These are phyloP conservation scores for Microstegium vimineum DNA, from an alignment of 176 grass and related monocot species.

Conservation along the genomic window DNA sequence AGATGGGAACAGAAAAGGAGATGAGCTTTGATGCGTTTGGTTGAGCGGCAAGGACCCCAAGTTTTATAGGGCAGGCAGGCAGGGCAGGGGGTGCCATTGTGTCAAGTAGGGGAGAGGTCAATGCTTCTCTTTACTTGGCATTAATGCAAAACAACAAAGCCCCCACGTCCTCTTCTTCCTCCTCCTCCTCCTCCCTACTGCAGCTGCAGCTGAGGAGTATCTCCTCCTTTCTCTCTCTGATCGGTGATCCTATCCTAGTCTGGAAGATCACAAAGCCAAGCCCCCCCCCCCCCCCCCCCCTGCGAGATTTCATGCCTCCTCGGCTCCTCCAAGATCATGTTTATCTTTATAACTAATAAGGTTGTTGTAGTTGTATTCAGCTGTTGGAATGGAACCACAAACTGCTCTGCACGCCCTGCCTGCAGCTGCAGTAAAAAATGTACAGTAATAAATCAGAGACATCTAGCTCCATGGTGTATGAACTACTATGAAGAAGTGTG, in stretches of 20 bases:
- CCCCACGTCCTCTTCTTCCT: constrained; percentile 2
- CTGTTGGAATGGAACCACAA: background rate
- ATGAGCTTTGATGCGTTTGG: constrained; percentile 21
- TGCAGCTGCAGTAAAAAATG: constrained; percentile 12
- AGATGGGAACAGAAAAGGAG: constrained; percentile 8
- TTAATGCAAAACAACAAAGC: constrained; percentile 47
- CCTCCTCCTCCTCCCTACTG: background rate
- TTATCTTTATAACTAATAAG: background rate
- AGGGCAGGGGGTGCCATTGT: background rate
- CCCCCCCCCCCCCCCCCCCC: too few relatives aligned
- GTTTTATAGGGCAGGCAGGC: constrained; percentile 43
- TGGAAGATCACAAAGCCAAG: constrained; percentile 13
- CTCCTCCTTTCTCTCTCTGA: background rate
- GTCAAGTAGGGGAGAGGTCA: constrained; percentile 47
- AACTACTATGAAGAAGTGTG: background rate
- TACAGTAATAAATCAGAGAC: constrained; percentile 15
- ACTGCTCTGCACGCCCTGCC: background rate
- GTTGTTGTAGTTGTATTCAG: background rate
- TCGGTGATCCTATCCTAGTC: constrained; percentile 22
- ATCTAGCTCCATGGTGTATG: background rate
- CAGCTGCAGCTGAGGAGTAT: background rate
- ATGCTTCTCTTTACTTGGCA: constrained; percentile 51
- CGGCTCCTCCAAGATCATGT: background rate
- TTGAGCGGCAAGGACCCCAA: constrained; percentile 16
- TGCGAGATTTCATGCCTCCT: constrained; percentile 8